Conservation (phyloP, 768 basidiomycete species). For the Russula ochroleuca region DNA sequence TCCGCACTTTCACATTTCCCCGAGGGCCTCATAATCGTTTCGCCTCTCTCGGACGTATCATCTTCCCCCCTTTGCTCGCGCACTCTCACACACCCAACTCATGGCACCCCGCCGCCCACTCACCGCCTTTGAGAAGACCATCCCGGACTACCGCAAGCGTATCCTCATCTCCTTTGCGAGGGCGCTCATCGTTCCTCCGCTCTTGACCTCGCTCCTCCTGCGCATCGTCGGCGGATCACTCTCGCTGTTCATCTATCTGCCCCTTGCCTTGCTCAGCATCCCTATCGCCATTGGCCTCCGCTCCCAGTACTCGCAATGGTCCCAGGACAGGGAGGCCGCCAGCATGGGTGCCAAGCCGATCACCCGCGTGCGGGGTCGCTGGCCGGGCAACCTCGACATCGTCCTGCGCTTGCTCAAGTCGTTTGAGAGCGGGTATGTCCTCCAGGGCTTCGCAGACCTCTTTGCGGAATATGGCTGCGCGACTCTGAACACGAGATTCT, state of each 20-base stretch:
- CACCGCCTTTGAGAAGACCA: slow-evolving; percentile 23
- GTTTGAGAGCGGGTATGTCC: slow-evolving; percentile 30
- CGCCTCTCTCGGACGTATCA: neutral
- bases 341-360: slow-evolving; percentile 27
- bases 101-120: slow-evolving; percentile 20
- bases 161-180: slow-evolving; percentile 21
- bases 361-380: slow-evolving; percentile 33
- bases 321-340: slow-evolving; percentile 24
- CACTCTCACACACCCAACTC: neutral
- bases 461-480: slow-evolving; percentile 31
- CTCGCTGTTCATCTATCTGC: slow-evolving; percentile 1
- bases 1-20: neutral
- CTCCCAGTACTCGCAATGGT: slow-evolving; percentile 15
- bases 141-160: slow-evolving; percentile 27
- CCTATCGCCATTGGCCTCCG: slow-evolving; percentile 14
- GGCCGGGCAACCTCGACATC: slow-evolving; percentile 36
- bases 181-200: slow-evolving; percentile 20
- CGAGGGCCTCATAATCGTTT: neutral
- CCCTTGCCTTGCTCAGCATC: slow-evolving; percentile 13
- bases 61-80: neutral
- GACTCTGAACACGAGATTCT: slow-evolving; percentile 35
- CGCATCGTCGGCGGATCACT: neutral
- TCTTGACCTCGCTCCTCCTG: slow-evolving; percentile 16
- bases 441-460: slow-evolving; percentile 31
- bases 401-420: slow-evolving; percentile 29